Conservation (phyloP, 306 rosid genomes). For the Dicorynia guianensis region DNA sequence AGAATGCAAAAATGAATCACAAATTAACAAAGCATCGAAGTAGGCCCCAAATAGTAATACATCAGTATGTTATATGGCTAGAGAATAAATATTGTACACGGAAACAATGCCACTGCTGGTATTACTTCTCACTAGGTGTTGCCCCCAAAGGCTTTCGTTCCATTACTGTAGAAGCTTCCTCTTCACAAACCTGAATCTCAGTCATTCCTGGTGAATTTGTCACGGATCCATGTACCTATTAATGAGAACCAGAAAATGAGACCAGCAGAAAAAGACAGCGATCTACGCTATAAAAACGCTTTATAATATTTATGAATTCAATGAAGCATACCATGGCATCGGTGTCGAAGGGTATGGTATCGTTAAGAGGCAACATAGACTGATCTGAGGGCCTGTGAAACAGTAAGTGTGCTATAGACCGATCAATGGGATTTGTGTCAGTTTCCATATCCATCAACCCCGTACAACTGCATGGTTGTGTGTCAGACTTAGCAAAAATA, state of each 20-base stretch:
- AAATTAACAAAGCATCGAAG: constrained; percentile 39
- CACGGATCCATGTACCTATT: constrained; percentile 57
- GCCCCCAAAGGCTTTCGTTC: constrained; percentile 35
- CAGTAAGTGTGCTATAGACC: constrained; percentile 86
- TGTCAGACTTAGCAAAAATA: constrained; percentile 37
- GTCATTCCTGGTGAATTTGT: constrained; percentile 49
- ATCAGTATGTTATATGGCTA: constrained; percentile 16
- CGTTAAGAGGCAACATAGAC: constrained; percentile 48
- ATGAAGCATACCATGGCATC: constrained; percentile 55
- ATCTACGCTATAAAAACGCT: constrained; percentile 21
- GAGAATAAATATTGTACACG: constrained; percentile 33
- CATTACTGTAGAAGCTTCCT: constrained; percentile 48
- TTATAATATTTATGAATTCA: constrained; percentile 7
- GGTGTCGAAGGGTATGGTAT: constrained; percentile 49
- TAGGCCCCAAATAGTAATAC: constrained; percentile 44
- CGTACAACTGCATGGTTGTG: constrained; percentile 58
- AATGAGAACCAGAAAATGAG: constrained; percentile 44
- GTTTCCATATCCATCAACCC: constrained; percentile 77
- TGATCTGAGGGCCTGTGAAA: constrained; percentile 79
- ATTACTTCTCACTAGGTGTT: constrained; percentile 32
- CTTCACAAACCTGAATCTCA: constrained; percentile 58
- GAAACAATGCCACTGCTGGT: constrained; percentile 19
- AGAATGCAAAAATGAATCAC: constrained; percentile 37
- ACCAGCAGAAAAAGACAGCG: not conserved
- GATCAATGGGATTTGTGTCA: constrained; percentile 85